Base-by-base conservation (phyloP, 306 rosid genomes). In the Casuarina cunninghamiana region DNA sequence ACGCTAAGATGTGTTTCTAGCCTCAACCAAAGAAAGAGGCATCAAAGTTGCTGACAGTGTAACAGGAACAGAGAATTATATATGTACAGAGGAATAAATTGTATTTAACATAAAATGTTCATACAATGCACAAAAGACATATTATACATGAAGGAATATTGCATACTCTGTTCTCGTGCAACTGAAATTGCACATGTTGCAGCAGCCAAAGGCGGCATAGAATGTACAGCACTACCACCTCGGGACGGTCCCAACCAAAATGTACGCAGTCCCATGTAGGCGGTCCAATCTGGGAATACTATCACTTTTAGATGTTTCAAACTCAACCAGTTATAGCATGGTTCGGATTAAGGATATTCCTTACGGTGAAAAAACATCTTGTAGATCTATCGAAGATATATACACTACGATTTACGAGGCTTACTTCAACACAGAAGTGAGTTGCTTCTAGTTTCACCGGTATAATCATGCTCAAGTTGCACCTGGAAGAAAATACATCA, bases 111-210 rank as follows among this genome's bases (percentile, higher is more conserved):
- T 45, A 57, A 57, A 3, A 5, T 13, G 46, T 5, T 70, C 35
- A 65, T 53, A 12, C 17, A 61, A 35, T 15, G 48, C 35, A 77
- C 10, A 48, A 65, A 53, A 37, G 7, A 10, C 49, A 37, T 2
- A 16, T 54, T 60, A 74, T 60, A 78, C 80, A 78, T 69, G 50
- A 13, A 63, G 61, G 60, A 37, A 58, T 62, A 63, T 63, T 45
- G 11, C 46, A 42, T 66, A n/a, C 3, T 26, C 32, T 26, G 32
- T 61, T 41, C 67, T 61, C 10, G 2, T 26, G 39, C 37, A 48
- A 48, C 51, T 48, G 51, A 48, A 48, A 48, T 13, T 1, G n/a
- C 43, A 32, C 8, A 5, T 61, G 38, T 61, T 61, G 1, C 43
- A 0, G 42, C 6, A 1, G 68, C 10, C 4, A 37, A 35, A 17